Evolutionary conservation across 179 eudicot genomes (phyloP), one percentile per base, ranked within the genome.

Genomic region (Silene vulgaris): DNA sequence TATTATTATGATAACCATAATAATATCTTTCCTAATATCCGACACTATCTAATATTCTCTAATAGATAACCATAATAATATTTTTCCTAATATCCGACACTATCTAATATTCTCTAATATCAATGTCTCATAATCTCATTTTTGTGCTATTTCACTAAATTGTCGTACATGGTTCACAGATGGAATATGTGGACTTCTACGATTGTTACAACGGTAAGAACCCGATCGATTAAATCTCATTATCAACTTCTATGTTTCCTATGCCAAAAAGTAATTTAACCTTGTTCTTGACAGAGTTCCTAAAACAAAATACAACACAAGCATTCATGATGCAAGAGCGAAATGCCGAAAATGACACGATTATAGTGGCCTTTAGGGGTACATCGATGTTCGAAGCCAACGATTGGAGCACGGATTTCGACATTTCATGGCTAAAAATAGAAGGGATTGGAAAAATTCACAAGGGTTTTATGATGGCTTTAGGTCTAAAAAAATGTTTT

Each of bases 361-460:
- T 83, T 35, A 76, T 83, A 0, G 86, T 90, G 21, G 82, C 89
- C 1, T 88, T 90, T 35, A 75, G 91, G 69, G 95, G 91, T 0
- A 88, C 95, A 1, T 78, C 80, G 1, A 63, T 81, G 8, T 88
- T 85, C 64, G 83, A 86, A n/a, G 80, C 88, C 7, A 81, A 83
- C n/a, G 89, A 80, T 19, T 90, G 92, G 92, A 75, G 77, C 56
- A 62, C 87, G 0, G 89, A 90, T 67, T 73, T 88, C 56, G 90
- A 90, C 69, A 5, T 87, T 62, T 88, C 92, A 1, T 90, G 91
- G 91, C 85, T 78, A 52, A 82, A 81, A 26, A 59, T 90, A 12
- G 54, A 76, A 0, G 76, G 80, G 16, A 77, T 81, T 45, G 92
- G 92, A 0, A 88, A 71, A 32, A 80, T 84, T n/a, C 95, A 90